Evolutionary conservation across 1,284 basidiomycete species (phyloP).

Genomic region (Melampsora americana): DNA sequence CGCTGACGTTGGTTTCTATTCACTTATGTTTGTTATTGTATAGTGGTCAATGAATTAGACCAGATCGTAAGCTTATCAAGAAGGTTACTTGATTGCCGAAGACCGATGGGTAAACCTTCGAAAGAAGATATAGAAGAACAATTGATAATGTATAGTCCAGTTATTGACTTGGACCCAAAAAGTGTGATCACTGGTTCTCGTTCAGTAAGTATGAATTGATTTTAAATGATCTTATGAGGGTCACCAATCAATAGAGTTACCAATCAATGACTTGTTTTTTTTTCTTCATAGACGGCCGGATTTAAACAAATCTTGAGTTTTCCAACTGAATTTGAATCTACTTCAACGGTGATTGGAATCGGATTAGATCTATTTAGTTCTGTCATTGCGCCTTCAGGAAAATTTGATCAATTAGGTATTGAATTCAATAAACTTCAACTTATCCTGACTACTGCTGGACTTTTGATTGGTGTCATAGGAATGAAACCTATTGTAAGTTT

Average conservation of each 20-base stretch:
- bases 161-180: constrained; percentile 70
- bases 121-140: constrained; percentile 77
- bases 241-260: no score
- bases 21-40: not conserved
- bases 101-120: constrained; percentile 72
- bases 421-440: constrained; percentile 92
- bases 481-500: constrained; percentile 57
- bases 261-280: not conserved
- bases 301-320: constrained; percentile 67
- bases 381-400: constrained; percentile 76
- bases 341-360: constrained; percentile 78
- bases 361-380: constrained; percentile 85
- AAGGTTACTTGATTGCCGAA: constrained; percentile 74
- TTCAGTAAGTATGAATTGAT: constrained; percentile 60
- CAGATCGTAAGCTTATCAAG: constrained; percentile 74
- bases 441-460: constrained; percentile 71
- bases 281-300: constrained; percentile 62
- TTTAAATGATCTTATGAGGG: constrained; percentile 2
- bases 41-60: constrained; percentile 72
- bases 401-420: constrained; percentile 88
- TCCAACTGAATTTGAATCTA: constrained; percentile 84
- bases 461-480: constrained; percentile 70
- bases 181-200: constrained; percentile 75
- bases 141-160: constrained; percentile 76
- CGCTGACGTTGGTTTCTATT: not conserved